phyloP scores from a whole-genome alignment of 306 rosid genomes.

The Vachellia pachyceras region DNA sequence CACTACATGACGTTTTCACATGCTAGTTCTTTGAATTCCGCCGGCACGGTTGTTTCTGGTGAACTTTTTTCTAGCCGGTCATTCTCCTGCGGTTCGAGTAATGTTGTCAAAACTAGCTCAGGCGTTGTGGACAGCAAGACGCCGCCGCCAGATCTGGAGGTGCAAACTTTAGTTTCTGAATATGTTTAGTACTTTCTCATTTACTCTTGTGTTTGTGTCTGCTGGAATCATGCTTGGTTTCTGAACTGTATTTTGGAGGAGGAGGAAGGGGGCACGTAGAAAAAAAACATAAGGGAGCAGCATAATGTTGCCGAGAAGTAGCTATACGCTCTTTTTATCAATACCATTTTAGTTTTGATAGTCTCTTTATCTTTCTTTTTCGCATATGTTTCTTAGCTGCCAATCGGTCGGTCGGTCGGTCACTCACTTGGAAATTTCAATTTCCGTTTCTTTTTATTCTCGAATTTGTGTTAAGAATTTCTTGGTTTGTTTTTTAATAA shows the following conservation, averaged over 20 bases:
- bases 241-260: not conserved
- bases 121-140: constrained; percentile 21
- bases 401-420: constrained; percentile 5
- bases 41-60: constrained; percentile 26
- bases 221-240: not conserved
- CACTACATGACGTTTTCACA: constrained; percentile 26
- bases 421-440: not conserved
- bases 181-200: not conserved
- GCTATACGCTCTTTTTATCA: not conserved
- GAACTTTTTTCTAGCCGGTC: constrained; percentile 39
- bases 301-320: not conserved
- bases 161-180: constrained; percentile 35
- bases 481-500: not conserved
- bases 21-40: constrained; percentile 36
- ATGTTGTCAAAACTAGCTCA: constrained; percentile 29
- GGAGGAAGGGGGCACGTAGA: not conserved
- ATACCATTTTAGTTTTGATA: not conserved
- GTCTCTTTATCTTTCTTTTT: not conserved
- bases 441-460: constrained; percentile 13
- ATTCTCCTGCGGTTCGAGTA: constrained; percentile 55
- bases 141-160: constrained; percentile 67
- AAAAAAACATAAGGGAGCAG: not conserved
- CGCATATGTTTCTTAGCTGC: constrained; percentile 35
- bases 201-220: constrained; percentile 4
- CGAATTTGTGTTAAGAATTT: constrained; percentile 16